Base-by-base conservation (phyloP, 371 early-diverging fungal genomes). In the Mortierella sp. region DNA sequence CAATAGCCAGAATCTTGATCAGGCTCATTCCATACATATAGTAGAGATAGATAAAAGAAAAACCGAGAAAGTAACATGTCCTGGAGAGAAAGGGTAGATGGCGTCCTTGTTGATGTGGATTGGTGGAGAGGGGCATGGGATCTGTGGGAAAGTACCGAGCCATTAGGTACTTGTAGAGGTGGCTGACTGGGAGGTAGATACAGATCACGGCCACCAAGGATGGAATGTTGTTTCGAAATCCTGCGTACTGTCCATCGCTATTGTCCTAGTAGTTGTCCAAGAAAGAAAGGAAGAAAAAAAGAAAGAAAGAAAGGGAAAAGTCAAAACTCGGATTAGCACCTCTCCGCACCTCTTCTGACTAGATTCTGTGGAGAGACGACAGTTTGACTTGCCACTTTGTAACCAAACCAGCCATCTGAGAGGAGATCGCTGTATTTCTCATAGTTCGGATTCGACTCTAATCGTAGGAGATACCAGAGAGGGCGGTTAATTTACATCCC, bases 231-330 rank as follows among this genome's bases (percentile, higher is more conserved):
- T 89, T 84, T 7, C 97, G 85, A 68, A 97, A 95, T 19, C 84
- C 83, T 7, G 83, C 66, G 81, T 92, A 95, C 77, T 97, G 97
- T 1, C 83, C 84, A 75, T 97, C 97, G 53, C 90, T 91, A 71
- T 93, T 89, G 77, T 96, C 97, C 76, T 83, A 65, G 2, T 25
- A 9, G 37, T n/a, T n/a, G n/a, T n/a, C n/a, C n/a, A n/a, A n/a
- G n/a, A n/a, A n/a, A n/a, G n/a, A n/a, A n/a, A n/a, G n/a, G n/a
- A n/a, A n/a, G n/a, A n/a, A n/a, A n/a, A n/a, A n/a, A n/a, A n/a
- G n/a, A n/a, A n/a, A n/a, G n/a, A n/a, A n/a, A n/a, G n/a, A n/a
- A n/a, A n/a, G n/a, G n/a, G n/a, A n/a, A n/a, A n/a, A n/a, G n/a
- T n/a, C n/a, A n/a, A n/a, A n/a, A n/a, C n/a, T n/a, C n/a, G n/a